phyloP scores from a whole-genome alignment of 768 basidiomycete genomes.

The Tephrocybe rancida region DNA sequence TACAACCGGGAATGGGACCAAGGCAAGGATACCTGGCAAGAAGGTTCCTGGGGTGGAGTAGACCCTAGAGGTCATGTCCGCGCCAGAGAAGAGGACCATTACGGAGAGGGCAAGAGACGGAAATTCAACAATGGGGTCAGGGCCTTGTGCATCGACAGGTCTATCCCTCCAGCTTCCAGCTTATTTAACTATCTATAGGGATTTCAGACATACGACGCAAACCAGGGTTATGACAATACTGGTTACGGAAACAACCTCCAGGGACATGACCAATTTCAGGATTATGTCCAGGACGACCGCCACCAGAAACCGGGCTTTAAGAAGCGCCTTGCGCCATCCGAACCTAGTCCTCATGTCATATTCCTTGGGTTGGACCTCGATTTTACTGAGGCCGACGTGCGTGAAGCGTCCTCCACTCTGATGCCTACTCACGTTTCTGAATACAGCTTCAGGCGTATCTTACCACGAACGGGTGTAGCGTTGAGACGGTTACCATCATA shows the following conservation, averaged over 20 bases:
- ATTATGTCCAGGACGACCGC: slow-evolving; percentile 54
- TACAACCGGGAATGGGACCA: slow-evolving; percentile 88
- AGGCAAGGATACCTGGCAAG: slow-evolving; percentile 67
- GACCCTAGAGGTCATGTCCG: slow-evolving; percentile 45
- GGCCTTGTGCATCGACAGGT: background rate
- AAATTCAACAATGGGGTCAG: slow-evolving; percentile 72
- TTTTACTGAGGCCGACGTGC: slow-evolving; percentile 91
- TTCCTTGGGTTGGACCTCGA: slow-evolving; percentile 93
- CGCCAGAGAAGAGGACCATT: slow-evolving; percentile 69
- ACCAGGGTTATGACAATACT: slow-evolving; percentile 51
- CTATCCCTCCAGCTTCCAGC: background rate
- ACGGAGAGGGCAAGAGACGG: slow-evolving; percentile 73
- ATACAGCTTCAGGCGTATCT: slow-evolving; percentile 80
- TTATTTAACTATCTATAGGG: slow-evolving; percentile 13
- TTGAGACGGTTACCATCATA: slow-evolving; percentile 93
- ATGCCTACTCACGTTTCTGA: slow-evolving; percentile 39
- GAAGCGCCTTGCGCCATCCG: slow-evolving; percentile 81
- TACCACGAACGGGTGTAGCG: slow-evolving; percentile 66
- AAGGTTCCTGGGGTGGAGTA: slow-evolving; percentile 43
- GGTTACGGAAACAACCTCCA: slow-evolving; percentile 32
- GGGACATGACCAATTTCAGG: slow-evolving; percentile 40
- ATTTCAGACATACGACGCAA: slow-evolving; percentile 53
- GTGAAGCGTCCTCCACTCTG: slow-evolving; percentile 42
- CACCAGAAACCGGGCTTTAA: slow-evolving; percentile 55
- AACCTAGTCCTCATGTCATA: slow-evolving; percentile 91